Evolutionary conservation across 345 rosid genomes (phyloP).

Genomic region (Trapa bicornis): DNA sequence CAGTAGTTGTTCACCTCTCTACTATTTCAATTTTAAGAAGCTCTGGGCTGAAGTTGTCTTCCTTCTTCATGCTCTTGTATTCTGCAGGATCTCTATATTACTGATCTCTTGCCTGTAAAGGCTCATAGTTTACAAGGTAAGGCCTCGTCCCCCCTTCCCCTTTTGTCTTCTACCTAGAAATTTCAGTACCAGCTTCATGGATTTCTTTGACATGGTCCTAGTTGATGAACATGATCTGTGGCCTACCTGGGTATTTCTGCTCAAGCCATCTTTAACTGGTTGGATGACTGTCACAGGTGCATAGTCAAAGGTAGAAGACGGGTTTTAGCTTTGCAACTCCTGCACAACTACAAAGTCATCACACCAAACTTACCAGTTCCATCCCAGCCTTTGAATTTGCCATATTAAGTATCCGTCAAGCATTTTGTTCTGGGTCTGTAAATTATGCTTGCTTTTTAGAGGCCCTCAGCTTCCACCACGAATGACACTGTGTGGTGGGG

Average conservation of each 20-base stretch:
- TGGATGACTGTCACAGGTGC: background rate
- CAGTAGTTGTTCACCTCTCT: background rate
- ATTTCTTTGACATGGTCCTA: background rate
- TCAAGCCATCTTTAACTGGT: background rate
- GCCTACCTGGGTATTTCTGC: background rate
- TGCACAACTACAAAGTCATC: background rate
- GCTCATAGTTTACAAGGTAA: conserved; percentile 10
- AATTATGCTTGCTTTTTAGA: background rate
- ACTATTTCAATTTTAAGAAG: too few relatives aligned
- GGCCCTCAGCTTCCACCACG: background rate
- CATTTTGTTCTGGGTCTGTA: background rate
- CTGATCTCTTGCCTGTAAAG: conserved; percentile 14
- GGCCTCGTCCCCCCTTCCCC: background rate
- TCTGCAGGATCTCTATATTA: conserved; percentile 52
- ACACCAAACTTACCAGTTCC: background rate
- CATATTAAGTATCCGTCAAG: background rate
- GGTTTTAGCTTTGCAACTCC: background rate
- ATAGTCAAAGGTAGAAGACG: background rate
- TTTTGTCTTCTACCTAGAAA: background rate
- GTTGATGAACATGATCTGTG: too few relatives aligned
- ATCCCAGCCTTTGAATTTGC: background rate
- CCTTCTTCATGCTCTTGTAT: background rate
- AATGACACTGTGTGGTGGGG: background rate
- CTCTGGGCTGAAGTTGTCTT: background rate
- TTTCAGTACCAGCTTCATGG: background rate